Base-by-base conservation (phyloP, 805 yeast species). In the Metschnikowia lochheadii region DNA sequence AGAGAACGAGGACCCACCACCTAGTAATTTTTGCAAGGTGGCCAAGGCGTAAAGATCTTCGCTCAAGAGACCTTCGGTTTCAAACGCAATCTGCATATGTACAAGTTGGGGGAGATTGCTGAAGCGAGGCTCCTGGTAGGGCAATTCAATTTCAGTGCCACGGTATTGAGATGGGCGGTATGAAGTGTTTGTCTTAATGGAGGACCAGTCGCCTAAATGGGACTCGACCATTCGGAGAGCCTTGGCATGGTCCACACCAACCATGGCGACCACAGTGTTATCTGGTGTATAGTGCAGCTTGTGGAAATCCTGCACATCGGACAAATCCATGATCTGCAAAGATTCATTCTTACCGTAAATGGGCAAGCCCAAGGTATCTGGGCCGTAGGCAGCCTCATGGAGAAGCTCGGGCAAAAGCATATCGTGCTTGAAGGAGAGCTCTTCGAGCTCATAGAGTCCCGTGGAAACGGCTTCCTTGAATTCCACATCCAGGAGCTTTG, bases 1-100 rank as follows among this genome's bases (percentile, higher is more conserved):
- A 17, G 95, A 85, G 64, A 94, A 94, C 1, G 98, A 90, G 5
- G 97, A 96, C 50, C 98, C 99, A 35, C 98, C 97, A 40, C 99
- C 99, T 13, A 94, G 72, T 20, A 92, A 74, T 52, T 91, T 89
- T 65, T 94, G 98, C 51, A 94, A 75, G 1, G 90, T 83, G 1
- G 98, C 97, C 37, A 90, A 73, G 1, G 96, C 95, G 62, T 94
- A 94, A 40, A 91, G 82, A 60, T 94, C 97, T 17, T 88, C 89
- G 63, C 87, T 84, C 46, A 82, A 79, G 32, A 90, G 84, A 1
- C 96, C 85, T 2, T 87, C 75, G 21, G 97, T 96, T 66, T 94
- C 92, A 64, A 87, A 94, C 1, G 87, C 96, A 35, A 94, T 77
- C 65, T 89, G 89, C 61, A 92, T 78, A 65, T 92, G 96, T 54